Evolutionary conservation across 164 flowering plant species (phyloP), one percentile per base, ranked within the genome.

Genomic region (Sextonia rubra): DNA sequence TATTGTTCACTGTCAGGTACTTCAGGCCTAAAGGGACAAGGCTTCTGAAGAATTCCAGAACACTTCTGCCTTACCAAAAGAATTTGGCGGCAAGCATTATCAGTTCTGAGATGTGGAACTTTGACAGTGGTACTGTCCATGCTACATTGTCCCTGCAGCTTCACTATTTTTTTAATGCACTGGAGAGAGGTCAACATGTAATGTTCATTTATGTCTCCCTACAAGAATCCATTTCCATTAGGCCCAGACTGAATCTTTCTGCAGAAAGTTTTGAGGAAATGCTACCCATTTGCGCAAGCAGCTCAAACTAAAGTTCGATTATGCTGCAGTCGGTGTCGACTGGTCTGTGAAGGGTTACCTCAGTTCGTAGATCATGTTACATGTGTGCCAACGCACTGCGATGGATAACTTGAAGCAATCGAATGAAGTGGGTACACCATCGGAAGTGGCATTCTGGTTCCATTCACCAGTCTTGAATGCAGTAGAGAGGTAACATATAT

Each of bases 1-100:
- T 75, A 94, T 94, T 76, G 88, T 94, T 71, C 98, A 94, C 65
- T 94, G 97, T 79, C 98, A 92, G 82, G 98, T 94, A 66, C 98
- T 94, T 78, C 94, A 89, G 82, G 98, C 92, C 44, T 94, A 83
- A 94, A 64, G 76, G 56, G 12, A n/a, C 61, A 47, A 72, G 70
- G 52, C n/a, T 25, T 62, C 44, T 4, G 23, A 52, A 29, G 71
- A 47, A 67, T 9, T n/a, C 60, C 47, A 8, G 20, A 22, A 20
- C 32, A 24, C 52, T 5, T 15, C 52, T 20, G 3, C 48, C 47
- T 44, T 66, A 15, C 52, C 52, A 66, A 66, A 22, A 32, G 67
- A 27, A 64, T 30, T 64, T 20, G 37, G 69, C 17, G 37, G 20
- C 52, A 18, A 44, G 11, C 6, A n/a, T 44, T 32, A 37, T 11